These are phyloP conservation scores for Trichoderma sp. DNA, from an alignment of 2,329 filamentous ascomycete genomes.

Conservation along the genomic window DNA sequence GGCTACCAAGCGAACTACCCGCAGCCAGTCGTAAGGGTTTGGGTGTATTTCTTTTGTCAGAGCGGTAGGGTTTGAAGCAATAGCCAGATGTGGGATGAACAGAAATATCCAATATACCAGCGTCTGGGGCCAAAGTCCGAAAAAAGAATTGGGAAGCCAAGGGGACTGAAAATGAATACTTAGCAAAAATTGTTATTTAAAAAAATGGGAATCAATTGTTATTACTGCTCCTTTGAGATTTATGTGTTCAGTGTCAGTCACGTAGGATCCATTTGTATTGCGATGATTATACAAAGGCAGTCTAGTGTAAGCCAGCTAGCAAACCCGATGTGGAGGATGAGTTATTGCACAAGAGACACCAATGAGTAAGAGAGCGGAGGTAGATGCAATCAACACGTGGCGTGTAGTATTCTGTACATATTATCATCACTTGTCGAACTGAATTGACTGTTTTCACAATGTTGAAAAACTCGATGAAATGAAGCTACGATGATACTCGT, in stretches of 20 bases:
- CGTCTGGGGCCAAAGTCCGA: background rate
- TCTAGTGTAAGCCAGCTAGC: background rate
- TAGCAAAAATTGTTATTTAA: background rate
- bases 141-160: background rate
- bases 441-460: background rate
- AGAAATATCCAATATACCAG: slow-evolving; percentile 17
- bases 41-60: slow-evolving; percentile 5
- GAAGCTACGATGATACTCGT: background rate
- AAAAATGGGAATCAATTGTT: slow-evolving; percentile 20
- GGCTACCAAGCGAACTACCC: slow-evolving; percentile 58
- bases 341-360: background rate
- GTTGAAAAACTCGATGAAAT: background rate
- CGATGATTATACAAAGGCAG: background rate
- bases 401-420: background rate
- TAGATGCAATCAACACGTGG: background rate
- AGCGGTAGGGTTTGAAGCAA: background rate
- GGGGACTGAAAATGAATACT: background rate
- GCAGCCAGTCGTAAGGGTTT: slow-evolving; percentile 49
- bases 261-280: background rate
- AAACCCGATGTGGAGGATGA: background rate
- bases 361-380: background rate
- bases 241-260: background rate
- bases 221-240: background rate
- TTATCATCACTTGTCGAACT: background rate
- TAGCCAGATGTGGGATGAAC: slow-evolving; percentile 1